These are phyloP conservation scores for Boletus fagicola DNA, from an alignment of 768 basidiomycete species.

Conservation along the genomic window DNA sequence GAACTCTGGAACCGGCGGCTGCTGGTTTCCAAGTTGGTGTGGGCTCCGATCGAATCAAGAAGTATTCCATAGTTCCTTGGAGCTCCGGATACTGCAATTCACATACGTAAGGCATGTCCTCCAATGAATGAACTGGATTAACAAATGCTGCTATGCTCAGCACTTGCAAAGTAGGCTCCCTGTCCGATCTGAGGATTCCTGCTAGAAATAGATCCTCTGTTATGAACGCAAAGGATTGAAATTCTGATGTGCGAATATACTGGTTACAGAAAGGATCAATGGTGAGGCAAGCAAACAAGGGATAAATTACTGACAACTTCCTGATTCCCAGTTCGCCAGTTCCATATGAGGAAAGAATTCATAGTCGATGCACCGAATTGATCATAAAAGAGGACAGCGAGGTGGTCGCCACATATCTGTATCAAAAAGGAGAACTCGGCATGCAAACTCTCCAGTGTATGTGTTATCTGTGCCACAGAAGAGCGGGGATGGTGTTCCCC, in stretches of 20 bases:
- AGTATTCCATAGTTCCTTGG: constrained; percentile 10
- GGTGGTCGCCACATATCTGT: constrained; percentile 31
- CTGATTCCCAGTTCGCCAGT: constrained; percentile 33
- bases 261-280: constrained; percentile 12
- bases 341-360: constrained; percentile 31
- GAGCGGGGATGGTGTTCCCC: constrained; percentile 30
- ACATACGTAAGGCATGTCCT: constrained; percentile 23
- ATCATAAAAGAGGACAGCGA: constrained; percentile 31
- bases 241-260: constrained; percentile 18
- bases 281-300: not conserved
- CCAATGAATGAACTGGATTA: constrained; percentile 4
- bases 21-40: constrained; percentile 27
- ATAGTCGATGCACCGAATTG: not conserved
- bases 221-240: constrained; percentile 37
- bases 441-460: constrained; percentile 2
- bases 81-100: constrained; percentile 28
- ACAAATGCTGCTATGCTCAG: constrained; percentile 15
- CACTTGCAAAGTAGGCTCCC: constrained; percentile 16
- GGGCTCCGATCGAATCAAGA: constrained; percentile 36
- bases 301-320: constrained; percentile 27
- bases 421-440: constrained; percentile 23
- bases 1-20: constrained; percentile 7
- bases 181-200: constrained; percentile 9
- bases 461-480: constrained; percentile 13
- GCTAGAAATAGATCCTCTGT: constrained; percentile 31